phyloP scores from a whole-genome alignment of 768 basidiomycete genomes.

The Boletus rubropictus region DNA sequence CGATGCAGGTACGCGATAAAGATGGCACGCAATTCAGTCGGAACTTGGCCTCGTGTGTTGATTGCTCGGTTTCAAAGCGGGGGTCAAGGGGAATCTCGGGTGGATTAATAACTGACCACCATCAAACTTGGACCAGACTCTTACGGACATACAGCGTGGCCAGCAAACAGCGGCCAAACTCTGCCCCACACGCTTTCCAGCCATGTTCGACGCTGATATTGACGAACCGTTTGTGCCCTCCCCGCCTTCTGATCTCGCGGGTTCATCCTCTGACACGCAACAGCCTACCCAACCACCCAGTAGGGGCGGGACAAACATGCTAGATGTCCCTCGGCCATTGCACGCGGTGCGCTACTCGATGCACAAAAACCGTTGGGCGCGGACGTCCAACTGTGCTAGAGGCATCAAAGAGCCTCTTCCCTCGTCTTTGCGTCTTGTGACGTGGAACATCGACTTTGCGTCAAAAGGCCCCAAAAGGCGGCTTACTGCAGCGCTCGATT shows the following conservation, averaged over 20 bases:
- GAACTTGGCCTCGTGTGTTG: conserved; percentile 27
- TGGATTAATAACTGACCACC: conserved; percentile 13
- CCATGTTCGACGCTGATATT: conserved; percentile 26
- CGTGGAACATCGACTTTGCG: conserved; percentile 67
- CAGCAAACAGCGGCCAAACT: conserved; percentile 4
- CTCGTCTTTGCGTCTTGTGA: conserved; percentile 49
- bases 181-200: conserved; percentile 3
- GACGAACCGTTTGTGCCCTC: conserved; percentile 30
- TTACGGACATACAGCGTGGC: conserved; percentile 10
- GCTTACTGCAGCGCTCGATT: conserved; percentile 42
- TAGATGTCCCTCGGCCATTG: conserved; percentile 25
- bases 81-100: conserved; percentile 3
- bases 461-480: conserved; percentile 37
- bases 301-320: conserved; percentile 16
- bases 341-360: conserved; percentile 30
- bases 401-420: conserved; percentile 35
- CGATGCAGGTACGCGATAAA: conserved; percentile 21
- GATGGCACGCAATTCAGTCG: conserved; percentile 7
- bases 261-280: conserved; percentile 27
- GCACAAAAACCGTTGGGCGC: conserved; percentile 31
- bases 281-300: conserved; percentile 15
- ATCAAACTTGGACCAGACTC: conserved; percentile 3
- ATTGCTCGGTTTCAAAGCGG: conserved; percentile 12
- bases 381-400: conserved; percentile 32
- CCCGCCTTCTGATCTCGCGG: conserved; percentile 23